These are phyloP conservation scores for Eucalyptus dawsonii DNA, from an alignment of 345 rosid genomes.

Conservation along the genomic window DNA sequence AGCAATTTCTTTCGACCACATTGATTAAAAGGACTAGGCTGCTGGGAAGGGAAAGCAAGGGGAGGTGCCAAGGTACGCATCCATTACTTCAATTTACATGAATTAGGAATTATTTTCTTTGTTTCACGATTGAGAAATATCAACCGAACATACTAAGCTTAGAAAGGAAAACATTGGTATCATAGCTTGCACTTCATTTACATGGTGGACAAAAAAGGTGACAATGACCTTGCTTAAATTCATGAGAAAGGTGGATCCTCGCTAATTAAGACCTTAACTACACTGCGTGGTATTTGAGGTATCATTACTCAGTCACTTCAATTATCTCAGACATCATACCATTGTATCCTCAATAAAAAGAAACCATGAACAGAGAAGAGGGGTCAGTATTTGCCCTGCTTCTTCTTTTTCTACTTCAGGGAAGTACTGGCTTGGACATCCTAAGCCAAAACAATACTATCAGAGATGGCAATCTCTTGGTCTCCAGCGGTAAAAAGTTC, in stretches of 20 bases:
- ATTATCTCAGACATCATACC: background rate
- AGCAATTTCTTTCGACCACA: background rate
- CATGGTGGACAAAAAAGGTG: background rate
- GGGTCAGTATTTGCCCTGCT: background rate
- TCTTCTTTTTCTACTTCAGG: background rate
- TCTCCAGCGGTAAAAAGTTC: background rate
- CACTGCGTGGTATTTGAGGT: background rate
- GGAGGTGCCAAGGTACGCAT: background rate
- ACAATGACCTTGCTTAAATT: background rate
- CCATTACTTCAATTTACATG: background rate
- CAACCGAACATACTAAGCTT: background rate
- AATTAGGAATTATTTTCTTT: background rate
- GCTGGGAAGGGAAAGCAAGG: background rate
- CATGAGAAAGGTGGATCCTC: background rate
- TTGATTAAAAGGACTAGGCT: background rate
- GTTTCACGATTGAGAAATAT: background rate
- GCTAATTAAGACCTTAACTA: background rate
- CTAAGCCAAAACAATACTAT: background rate
- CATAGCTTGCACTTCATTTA: background rate
- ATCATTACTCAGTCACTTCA: background rate
- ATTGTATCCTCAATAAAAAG: fast-evolving
- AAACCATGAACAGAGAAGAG: background rate
- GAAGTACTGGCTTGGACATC: background rate
- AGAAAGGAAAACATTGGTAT: background rate
- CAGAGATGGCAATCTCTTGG: background rate